Conservation (phyloP, 176 grass and related monocot species). For the Musa troglodytarum region DNA sequence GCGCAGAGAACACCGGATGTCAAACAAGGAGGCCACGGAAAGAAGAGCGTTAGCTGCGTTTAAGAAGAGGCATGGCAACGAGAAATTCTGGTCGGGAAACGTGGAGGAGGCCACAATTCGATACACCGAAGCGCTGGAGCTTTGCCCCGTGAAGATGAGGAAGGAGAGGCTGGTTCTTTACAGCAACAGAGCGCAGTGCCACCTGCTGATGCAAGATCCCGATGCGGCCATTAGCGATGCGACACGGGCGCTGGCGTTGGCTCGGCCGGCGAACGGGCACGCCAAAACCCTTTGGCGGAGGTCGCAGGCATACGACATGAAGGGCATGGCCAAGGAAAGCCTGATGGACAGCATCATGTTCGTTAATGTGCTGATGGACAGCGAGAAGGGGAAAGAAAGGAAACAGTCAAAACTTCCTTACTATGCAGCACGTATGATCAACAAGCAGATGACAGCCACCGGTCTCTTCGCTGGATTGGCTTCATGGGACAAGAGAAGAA, state of each 20-base stretch:
- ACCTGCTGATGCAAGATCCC: slow-evolving; percentile 34
- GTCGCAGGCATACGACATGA: slow-evolving; percentile 86
- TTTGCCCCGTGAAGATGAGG: slow-evolving; percentile 45
- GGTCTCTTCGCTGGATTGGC: slow-evolving; percentile 52
- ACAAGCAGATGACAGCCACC: slow-evolving; percentile 59
- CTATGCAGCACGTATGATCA: slow-evolving; percentile 73
- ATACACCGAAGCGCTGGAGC: slow-evolving; percentile 55
- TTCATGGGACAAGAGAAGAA: neutral
- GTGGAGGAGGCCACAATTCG: slow-evolving; percentile 43
- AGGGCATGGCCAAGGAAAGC: slow-evolving; percentile 91
- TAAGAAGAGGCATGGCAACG: slow-evolving; percentile 72
- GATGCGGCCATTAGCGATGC: slow-evolving; percentile 67
- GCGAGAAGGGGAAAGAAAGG: slow-evolving; percentile 13
- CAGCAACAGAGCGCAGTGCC: slow-evolving; percentile 81
- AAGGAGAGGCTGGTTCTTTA: slow-evolving; percentile 54
- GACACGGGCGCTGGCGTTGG: slow-evolving; percentile 68
- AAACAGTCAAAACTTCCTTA: slow-evolving; percentile 48
- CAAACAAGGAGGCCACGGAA: slow-evolving; percentile 25
- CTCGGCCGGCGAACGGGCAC: slow-evolving; percentile 50
- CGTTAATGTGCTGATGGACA: slow-evolving; percentile 38
- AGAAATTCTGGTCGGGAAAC: slow-evolving; percentile 41
- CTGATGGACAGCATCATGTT: slow-evolving; percentile 79
- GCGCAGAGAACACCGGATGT: slow-evolving; percentile 37
- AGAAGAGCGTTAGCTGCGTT: slow-evolving; percentile 30
- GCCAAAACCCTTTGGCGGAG: slow-evolving; percentile 75